Percentiles rank a stretch among this genome's conserved stretches.
phyloP scores from a whole-genome alignment of 495 filamentous ascomycete species.

The Extremus antarcticus region DNA sequence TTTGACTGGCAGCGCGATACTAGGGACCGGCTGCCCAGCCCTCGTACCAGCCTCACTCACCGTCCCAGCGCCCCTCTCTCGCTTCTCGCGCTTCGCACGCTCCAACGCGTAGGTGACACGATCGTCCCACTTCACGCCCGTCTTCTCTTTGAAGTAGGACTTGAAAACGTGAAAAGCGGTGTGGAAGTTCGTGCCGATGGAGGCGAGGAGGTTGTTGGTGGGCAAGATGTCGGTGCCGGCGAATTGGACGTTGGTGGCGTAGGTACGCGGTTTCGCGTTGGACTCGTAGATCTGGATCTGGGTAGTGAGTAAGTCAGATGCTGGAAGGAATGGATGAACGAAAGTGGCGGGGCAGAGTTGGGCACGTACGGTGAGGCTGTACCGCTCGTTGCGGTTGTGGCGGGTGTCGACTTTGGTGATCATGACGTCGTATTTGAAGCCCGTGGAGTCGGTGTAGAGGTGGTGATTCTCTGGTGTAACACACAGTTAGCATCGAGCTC shows the following conservation, averaged over 20 bases:
- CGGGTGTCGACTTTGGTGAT: conserved; percentile 34
- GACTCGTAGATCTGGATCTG: conserved; percentile 43
- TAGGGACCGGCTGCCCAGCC: conserved; percentile 2
- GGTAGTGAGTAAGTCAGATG: not conserved
- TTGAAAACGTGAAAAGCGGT: conserved; percentile 24
- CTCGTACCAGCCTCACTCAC: not conserved
- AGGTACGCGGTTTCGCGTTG: conserved; percentile 36
- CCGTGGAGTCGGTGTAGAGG: conserved; percentile 37
- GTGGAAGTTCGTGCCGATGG: conserved; percentile 15
- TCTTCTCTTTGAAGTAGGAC: conserved; percentile 24
- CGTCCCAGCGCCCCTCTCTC: not conserved
- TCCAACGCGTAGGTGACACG: conserved; percentile 13
- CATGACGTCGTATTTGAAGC: conserved; percentile 40
- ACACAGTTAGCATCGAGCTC: not conserved
- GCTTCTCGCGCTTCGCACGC: not conserved
- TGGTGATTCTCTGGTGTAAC: conserved; percentile 34
- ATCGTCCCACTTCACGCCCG: conserved; percentile 25
- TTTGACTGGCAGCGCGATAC: not conserved
- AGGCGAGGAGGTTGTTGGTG: conserved; percentile 19
- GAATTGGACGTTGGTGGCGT: conserved; percentile 26
- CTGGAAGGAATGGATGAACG: not conserved
- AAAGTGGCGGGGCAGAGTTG: not conserved
- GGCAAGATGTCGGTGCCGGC: conserved; percentile 14
- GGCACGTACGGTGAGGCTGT: conserved; percentile 29
- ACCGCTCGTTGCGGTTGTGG: conserved; percentile 32